These are phyloP conservation scores for Sarcomyxa edulis DNA, from an alignment of 768 basidiomycete genomes.

Conservation along the genomic window DNA sequence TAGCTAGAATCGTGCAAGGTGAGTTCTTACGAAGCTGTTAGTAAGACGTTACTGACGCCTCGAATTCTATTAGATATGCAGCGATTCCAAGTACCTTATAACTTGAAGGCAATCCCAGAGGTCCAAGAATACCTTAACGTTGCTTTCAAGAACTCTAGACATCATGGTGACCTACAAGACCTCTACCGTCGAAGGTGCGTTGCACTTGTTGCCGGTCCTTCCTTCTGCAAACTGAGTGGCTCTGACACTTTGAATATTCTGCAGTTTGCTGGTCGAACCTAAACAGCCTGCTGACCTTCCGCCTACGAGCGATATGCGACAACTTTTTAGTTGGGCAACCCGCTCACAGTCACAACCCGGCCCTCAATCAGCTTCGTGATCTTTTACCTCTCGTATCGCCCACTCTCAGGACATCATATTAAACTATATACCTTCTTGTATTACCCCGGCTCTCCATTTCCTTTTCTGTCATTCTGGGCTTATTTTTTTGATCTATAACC, in stretches of 20 bases:
- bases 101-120: constrained; percentile 84
- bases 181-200: constrained; percentile 79
- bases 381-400: too few relatives aligned
- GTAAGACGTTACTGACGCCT: neutral
- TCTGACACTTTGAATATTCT: constrained; percentile 7
- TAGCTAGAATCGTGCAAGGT: constrained; percentile 83
- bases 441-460: too few relatives aligned
- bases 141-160: constrained; percentile 70
- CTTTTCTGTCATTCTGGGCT: too few relatives aligned
- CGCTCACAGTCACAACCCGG: constrained; percentile 40
- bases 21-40: constrained; percentile 8
- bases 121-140: constrained; percentile 75
- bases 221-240: too few relatives aligned
- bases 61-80: constrained; percentile 62
- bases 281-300: constrained; percentile 71
- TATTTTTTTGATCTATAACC: too few relatives aligned
- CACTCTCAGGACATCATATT: too few relatives aligned
- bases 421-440: too few relatives aligned
- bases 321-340: constrained; percentile 76
- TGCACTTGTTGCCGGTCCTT: constrained; percentile 5
- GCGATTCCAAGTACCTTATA: constrained; percentile 84
- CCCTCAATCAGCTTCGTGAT: constrained; percentile 21
- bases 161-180: constrained; percentile 80
- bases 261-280: constrained; percentile 77
- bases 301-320: constrained; percentile 64